Evolutionary conservation across 2,329 filamentous ascomycete genomes (phyloP).

Genomic region (Colletotrichum limetticola): DNA sequence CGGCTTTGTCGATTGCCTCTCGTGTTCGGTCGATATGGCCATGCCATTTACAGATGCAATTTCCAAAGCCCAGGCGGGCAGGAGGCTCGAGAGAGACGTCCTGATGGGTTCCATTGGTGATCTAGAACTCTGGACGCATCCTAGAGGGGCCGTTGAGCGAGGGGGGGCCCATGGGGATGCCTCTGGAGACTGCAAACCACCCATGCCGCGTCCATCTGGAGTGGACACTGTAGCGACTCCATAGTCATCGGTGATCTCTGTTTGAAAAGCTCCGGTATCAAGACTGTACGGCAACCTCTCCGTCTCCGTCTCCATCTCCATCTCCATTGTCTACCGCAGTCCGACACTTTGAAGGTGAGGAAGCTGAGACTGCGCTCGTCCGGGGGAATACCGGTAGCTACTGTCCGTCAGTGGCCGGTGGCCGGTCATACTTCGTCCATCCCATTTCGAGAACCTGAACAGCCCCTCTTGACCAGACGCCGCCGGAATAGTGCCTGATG

Average conservation of each 20-base stretch:
- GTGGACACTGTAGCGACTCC: conserved; percentile 8
- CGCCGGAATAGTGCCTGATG: background rate
- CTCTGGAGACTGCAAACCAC: background rate
- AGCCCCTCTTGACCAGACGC: background rate
- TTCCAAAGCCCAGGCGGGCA: conserved; percentile 22
- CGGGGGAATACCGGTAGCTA: background rate
- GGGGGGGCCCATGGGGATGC: background rate
- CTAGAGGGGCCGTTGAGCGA: conserved; percentile 8
- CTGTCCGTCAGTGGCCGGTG: too few species aligned
- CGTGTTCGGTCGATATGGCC: conserved; percentile 28
- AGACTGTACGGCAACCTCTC: background rate
- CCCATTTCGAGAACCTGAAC: background rate
- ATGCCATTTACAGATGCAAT: conserved; percentile 35
- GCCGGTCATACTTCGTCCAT: too few species aligned
- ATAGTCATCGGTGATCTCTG: background rate
- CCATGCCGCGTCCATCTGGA: conserved; percentile 24
- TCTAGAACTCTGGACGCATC: conserved; percentile 31
- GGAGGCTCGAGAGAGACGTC: conserved; percentile 7
- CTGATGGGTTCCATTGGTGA: conserved; percentile 18
- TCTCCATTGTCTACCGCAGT: background rate
- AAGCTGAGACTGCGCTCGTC: background rate
- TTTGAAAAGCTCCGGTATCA: conserved; percentile 10
- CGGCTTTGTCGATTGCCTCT: conserved; percentile 19
- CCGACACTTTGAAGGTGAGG: background rate
- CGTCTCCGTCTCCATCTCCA: background rate